Base-by-base conservation (phyloP, 331 rosid genomes). In the Rhamnella rubrinervis region DNA sequence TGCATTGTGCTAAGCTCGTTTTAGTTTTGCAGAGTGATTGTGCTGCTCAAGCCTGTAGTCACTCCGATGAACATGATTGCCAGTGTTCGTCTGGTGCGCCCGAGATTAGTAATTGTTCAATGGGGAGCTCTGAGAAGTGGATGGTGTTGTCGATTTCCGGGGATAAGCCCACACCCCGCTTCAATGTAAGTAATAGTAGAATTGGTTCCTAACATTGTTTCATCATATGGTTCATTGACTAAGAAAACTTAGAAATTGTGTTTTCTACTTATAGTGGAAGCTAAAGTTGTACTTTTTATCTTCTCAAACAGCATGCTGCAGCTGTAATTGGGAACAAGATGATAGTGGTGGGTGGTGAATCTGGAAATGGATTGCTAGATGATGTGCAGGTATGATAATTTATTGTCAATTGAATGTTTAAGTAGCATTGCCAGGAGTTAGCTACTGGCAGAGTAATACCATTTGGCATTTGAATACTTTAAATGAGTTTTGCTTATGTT, bases 331-430 rank as follows among this genome's bases (percentile, higher is more conserved):
- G 89, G 75, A 91, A 87, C 77, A 95, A 87, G 80, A 89, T 95
- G 92, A 89, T 91, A 60, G 96, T 95, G 65, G 99, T 95, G 65
- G 99, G 99, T 1, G 97, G 97, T 12, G 99, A 95, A 85, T 83
- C 96, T 25, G 90, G 88, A 28, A 80, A 79, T 66, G 96, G 83
- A 46, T 73, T 95, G 74, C 80, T 91, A 53, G 96, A 95, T 55
- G 99, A 95, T 63, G 99, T 87, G 26, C 96, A 95, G 93, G 97
- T 95, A 64, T 63, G 84, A 40, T 55, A 61, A 25, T 50, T 52
- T 52, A 79, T 61, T 50, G 55, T 61, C 72, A 26, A 15, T 76
- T 46, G 21, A 41, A 31, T 67, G 14, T 14, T 13, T 17, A 70
- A 16, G 5, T 44, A 59, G 69, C 15, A 59, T 16, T 2, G 41